These are phyloP conservation scores for Aquilaria sinensis DNA, from an alignment of 345 rosid genomes.

Conservation along the genomic window DNA sequence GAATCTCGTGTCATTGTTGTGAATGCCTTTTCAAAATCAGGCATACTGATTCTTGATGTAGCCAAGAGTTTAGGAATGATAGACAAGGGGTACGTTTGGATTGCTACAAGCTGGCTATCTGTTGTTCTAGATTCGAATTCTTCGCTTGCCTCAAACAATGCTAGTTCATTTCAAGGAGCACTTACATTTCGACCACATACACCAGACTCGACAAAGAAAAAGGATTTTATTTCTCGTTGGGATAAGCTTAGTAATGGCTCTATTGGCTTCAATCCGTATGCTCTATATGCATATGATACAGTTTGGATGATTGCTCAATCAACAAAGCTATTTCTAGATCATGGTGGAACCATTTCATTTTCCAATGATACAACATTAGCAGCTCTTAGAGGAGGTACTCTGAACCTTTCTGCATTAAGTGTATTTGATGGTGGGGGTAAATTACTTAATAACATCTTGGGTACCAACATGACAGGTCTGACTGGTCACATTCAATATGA, in stretches of 20 bases:
- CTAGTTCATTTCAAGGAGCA: conserved; percentile 46
- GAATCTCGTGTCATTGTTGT: conserved; percentile 76
- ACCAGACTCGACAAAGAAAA: conserved; percentile 53
- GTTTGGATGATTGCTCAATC: conserved; percentile 89
- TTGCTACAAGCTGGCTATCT: conserved; percentile 76
- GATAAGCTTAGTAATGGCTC: conserved; percentile 59
- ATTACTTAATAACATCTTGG: conserved; percentile 45
- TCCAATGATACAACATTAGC: conserved; percentile 49
- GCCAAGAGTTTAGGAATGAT: conserved; percentile 80
- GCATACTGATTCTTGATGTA: conserved; percentile 56
- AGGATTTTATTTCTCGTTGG: conserved; percentile 62
- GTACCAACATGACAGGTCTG: conserved; percentile 68
- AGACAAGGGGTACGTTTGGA: conserved; percentile 80
- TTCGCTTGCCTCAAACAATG: conserved; percentile 21
- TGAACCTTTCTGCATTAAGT: conserved; percentile 71
- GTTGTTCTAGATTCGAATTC: conserved; percentile 60
- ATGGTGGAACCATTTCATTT: conserved; percentile 65
- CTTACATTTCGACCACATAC: conserved; percentile 71
- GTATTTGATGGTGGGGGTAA: conserved; percentile 63
- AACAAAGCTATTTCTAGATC: conserved; percentile 54
- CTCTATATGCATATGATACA: conserved; percentile 80
- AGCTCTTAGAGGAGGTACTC: conserved; percentile 35
- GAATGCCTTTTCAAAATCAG: conserved; percentile 44
- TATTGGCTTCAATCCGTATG: conserved; percentile 67
- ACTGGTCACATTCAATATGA: conserved; percentile 58